Evolutionary conservation across 2,329 filamentous ascomycete genomes (phyloP).

Genomic region (Fusarium foetens): DNA sequence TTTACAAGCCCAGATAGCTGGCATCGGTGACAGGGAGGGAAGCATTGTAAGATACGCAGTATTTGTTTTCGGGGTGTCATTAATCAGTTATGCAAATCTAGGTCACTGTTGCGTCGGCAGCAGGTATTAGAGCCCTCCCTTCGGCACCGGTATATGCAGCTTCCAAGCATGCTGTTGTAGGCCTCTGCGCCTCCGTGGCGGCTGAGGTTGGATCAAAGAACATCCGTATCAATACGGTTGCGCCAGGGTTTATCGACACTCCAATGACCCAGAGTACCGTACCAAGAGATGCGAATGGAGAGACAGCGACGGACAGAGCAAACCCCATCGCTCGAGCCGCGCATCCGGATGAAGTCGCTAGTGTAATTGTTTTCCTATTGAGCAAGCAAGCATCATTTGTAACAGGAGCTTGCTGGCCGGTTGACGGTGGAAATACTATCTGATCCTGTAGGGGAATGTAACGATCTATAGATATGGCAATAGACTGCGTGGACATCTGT

Average conservation of each 20-base stretch:
- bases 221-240: background rate
- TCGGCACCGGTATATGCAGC: background rate
- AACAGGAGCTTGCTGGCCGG: background rate
- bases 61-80: accelerated
- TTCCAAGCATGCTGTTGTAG: background rate
- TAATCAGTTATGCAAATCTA: background rate
- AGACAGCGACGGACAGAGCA: accelerated
- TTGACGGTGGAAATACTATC: background rate
- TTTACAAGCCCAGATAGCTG: background rate
- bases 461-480: background rate
- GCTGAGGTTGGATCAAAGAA: background rate
- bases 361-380: background rate
- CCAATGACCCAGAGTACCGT: background rate
- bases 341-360: background rate
- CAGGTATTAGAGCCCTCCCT: background rate
- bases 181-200: background rate
- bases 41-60: background rate
- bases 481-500: background rate
- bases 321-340: background rate
- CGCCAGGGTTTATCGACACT: background rate
- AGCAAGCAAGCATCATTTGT: background rate
- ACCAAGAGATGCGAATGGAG: accelerated
- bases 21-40: accelerated
- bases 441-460: background rate
- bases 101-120: background rate